Base-by-base conservation (phyloP, 148 eudicot species). In the Diospyros kaki region DNA sequence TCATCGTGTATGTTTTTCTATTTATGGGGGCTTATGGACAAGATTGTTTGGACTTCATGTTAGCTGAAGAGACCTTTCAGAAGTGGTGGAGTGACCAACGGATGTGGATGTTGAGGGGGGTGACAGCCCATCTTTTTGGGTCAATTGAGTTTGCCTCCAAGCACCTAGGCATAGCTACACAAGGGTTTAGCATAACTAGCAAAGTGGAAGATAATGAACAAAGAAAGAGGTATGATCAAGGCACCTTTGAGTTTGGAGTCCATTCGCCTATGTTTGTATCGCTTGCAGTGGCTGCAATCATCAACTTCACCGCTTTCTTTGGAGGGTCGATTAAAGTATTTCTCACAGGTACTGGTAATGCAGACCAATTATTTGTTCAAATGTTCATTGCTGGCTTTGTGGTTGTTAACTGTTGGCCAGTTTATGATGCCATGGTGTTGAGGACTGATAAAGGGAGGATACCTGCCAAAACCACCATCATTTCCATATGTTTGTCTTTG, bases 381-480 rank as follows among this genome's bases (percentile, higher is more conserved):
- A 63, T 89, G 63, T 43, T 83, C 64, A 14, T 92, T 48, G 81
- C 86, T 9, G 80, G 88, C 62, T 83, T 88, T 72, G 92, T 84
- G 53, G 86, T 83, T 10, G 2, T 89, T 9, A 92, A 92, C 76
- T 79, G 85, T 45, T 81, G 77, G 86, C 94, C 97, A 6, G 12
- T 92, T 55, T 92, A 92, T 77, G 85, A 88, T 52, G 94, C 94
- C 40, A 84, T 89, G 84, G 42, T 78, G 41, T 70, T 84, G 44
- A 85, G 97, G 75, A 88, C 45, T 61, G 97, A 91, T 73, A 68
- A 65, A n/a, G 97, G 97, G 56, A 89, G 83, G 45, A 83, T 91
- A 84, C 89, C 90, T 0, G 17, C 76, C 11, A 88, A 81, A 68
- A 78, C 80, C 9, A 86, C 80, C 13, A 11, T 89, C 5, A 44